Percentiles rank a stretch among this genome's conserved stretches.
These are phyloP conservation scores for Rhodotorula sp. DNA, from an alignment of 1,284 basidiomycete species.

Conservation along the genomic window DNA sequence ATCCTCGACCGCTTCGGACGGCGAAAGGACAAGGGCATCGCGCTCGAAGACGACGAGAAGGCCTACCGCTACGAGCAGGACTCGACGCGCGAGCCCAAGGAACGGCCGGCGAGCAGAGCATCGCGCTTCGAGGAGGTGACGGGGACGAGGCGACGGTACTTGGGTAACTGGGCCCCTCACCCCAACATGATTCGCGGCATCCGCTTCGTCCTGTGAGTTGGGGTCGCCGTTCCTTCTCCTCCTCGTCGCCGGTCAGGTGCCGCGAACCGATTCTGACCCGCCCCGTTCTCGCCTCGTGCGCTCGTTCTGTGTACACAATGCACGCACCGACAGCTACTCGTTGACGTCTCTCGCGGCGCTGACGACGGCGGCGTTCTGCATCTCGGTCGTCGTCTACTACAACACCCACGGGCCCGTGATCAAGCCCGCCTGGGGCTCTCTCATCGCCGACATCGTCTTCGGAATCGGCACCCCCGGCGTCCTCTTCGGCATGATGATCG, in stretches of 20 bases:
- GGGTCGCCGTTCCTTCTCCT: no score
- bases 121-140: background rate
- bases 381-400: constrained; percentile 45
- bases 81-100: constrained; percentile 5
- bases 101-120: background rate
- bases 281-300: background rate
- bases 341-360: constrained; percentile 25
- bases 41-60: constrained; percentile 23
- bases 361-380: constrained; percentile 29
- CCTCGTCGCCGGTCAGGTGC: background rate
- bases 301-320: background rate
- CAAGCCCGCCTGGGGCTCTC: constrained; percentile 48
- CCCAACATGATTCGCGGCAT: constrained; percentile 20
- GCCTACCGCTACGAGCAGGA: constrained; percentile 25
- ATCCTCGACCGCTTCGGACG: constrained; percentile 2
- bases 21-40: constrained; percentile 13
- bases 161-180: constrained; percentile 29
- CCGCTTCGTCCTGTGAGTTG: constrained; percentile 27
- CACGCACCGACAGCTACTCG: constrained; percentile 10
- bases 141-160: constrained; percentile 5
- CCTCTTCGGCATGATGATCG: constrained; percentile 48
- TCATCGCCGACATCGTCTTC: constrained; percentile 50
- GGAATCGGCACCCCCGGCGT: constrained; percentile 49
- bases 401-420: constrained; percentile 48
- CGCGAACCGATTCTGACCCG: background rate